phyloP scores from a whole-genome alignment of 192 early-diverging fungal genomes.

The Backusella australiensis region DNA sequence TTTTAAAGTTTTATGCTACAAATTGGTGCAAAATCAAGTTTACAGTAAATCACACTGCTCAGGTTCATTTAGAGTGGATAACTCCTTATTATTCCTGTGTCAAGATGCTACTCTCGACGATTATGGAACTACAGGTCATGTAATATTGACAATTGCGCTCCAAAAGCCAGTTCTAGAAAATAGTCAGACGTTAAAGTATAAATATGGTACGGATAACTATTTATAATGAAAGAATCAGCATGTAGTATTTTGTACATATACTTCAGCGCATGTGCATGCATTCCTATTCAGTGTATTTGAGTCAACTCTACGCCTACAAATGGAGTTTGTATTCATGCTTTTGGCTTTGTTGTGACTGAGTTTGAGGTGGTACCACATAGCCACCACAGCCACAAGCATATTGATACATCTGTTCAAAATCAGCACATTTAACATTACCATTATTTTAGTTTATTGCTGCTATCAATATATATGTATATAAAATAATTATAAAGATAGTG shows the following conservation, averaged over 20 bases:
- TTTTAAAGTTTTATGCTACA: background rate
- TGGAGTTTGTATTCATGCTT: background rate
- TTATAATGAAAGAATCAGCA: background rate
- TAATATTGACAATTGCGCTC: background rate
- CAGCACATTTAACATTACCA: background rate
- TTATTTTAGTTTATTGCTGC: background rate
- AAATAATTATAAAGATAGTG: background rate
- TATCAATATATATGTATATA: background rate
- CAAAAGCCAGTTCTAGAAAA: background rate
- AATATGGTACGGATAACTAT: background rate
- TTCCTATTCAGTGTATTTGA: background rate
- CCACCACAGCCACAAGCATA: conserved; percentile 1
- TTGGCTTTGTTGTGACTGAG: background rate
- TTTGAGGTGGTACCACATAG: background rate
- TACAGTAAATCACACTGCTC: background rate
- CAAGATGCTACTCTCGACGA: background rate
- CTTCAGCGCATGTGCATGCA: background rate
- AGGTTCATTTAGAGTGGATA: background rate
- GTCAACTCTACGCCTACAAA: background rate
- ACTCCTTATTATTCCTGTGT: background rate
- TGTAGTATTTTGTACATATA: background rate
- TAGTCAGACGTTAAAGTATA: background rate
- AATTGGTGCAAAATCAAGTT: background rate
- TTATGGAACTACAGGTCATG: background rate
- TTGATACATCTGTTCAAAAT: background rate